Percentiles rank a stretch among this genome's conserved stretches.
These are phyloP conservation scores for Clathrospora elynae DNA, from an alignment of 2,329 filamentous ascomycete genomes.

Conservation along the genomic window DNA sequence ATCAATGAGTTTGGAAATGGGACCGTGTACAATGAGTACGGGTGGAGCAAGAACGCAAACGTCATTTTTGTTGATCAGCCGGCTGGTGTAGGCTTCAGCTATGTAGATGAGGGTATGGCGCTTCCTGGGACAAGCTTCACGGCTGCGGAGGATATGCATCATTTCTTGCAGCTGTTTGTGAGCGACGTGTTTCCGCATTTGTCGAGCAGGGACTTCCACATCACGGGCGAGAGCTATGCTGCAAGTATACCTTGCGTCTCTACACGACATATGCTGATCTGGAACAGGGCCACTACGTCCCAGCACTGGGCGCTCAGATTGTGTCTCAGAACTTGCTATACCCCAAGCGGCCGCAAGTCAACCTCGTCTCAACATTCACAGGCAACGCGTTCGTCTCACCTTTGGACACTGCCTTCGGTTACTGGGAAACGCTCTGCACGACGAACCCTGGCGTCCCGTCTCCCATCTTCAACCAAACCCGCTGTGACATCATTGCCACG, in stretches of 20 bases:
- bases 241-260: conserved; percentile 33
- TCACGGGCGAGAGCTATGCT: conserved; percentile 58
- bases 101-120: conserved; percentile 44
- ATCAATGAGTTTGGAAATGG: conserved; percentile 49
- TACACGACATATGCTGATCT: background rate
- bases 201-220: conserved; percentile 49
- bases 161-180: conserved; percentile 57
- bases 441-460: conserved; percentile 52
- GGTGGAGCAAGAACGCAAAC: conserved; percentile 47
- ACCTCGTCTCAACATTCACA: conserved; percentile 53
- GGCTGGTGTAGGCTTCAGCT: conserved; percentile 48
- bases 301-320: conserved; percentile 52
- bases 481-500: conserved; percentile 54
- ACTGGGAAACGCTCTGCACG: conserved; percentile 56
- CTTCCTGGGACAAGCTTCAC: conserved; percentile 50
- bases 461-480: conserved; percentile 54
- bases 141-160: conserved; percentile 56
- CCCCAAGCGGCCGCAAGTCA: conserved; percentile 50
- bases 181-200: conserved; percentile 53
- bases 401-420: conserved; percentile 50
- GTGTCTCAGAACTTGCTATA: conserved; percentile 52
- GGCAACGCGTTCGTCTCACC: conserved; percentile 56
- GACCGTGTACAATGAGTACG: conserved; percentile 48
- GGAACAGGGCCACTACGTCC: conserved; percentile 55
- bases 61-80: conserved; percentile 49